Evolutionary conservation across 345 rosid species (phyloP), one percentile per base, ranked within the genome.

Genomic region (Sisymbrium irio): DNA sequence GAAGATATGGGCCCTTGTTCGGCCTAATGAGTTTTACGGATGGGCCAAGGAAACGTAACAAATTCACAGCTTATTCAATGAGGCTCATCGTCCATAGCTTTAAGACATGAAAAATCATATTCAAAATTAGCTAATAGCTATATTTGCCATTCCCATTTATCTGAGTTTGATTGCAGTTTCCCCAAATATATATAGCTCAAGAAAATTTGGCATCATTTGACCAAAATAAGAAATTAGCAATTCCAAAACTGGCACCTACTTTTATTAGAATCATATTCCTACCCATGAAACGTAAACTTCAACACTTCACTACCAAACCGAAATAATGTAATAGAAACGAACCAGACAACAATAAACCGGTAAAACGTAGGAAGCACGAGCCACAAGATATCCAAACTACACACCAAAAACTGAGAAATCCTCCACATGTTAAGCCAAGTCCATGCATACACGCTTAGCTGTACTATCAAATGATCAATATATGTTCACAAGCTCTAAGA

Each of bases 1-100:
- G 13, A 42, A 25, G 0, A 69, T 62, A 25, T 68, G 65, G 75
- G 79, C 51, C 65, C 47, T 54, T 53, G 0, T 12, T 61, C 42
- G 65, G 70, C 67, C 36, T 55, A 27, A 32, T 45, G 3, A 37
- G 9, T 9, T 8, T 33, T 36, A 8, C 12, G 3, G 4, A 12
- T 36, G 40, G 40, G 40, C 40, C 39, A n/a, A n/a, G n/a, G n/a
- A n/a, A n/a, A n/a, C n/a, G 5, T 4, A 30, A 30, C 33, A 30
- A 30, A n/a, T n/a, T n/a, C n/a, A n/a, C n/a, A n/a, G n/a, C n/a
- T n/a, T n/a, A n/a, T n/a, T n/a, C n/a, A n/a, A n/a, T n/a, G n/a
- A n/a, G n/a, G n/a, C n/a, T n/a, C n/a, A n/a, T n/a, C n/a, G n/a
- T n/a, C n/a, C n/a, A n/a, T n/a, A n/a, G n/a, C n/a, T n/a, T n/a